phyloP scores from a whole-genome alignment of 2,329 filamentous ascomycete species.

The Xylaria arbuscula region DNA sequence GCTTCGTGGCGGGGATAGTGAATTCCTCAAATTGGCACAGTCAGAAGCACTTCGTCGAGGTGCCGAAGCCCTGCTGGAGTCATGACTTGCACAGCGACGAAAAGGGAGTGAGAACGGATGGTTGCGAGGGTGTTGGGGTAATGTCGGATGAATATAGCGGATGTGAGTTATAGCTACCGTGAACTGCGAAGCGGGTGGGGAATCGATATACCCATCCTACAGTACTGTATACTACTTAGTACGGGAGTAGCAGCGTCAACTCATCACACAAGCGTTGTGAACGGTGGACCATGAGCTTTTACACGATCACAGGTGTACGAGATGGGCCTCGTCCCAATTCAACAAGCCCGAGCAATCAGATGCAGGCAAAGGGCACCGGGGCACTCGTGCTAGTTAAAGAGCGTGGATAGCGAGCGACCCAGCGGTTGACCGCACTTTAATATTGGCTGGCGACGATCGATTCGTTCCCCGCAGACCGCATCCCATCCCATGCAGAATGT shows the following conservation, averaged over 20 bases:
- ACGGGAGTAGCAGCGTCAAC: constrained; percentile 36
- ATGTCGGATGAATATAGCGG: constrained; percentile 44
- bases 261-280: constrained; percentile 44
- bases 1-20: constrained; percentile 48
- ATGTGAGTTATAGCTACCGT: constrained; percentile 41
- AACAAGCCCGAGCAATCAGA: constrained; percentile 47
- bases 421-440: constrained; percentile 58
- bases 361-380: constrained; percentile 41
- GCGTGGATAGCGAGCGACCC: constrained; percentile 41
- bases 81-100: constrained; percentile 39
- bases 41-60: constrained; percentile 43
- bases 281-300: constrained; percentile 36
- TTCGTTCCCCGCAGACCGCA: constrained; percentile 54
- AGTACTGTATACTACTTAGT: constrained; percentile 14
- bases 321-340: constrained; percentile 44
- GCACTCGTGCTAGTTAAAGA: constrained; percentile 39
- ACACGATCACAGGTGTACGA: constrained; percentile 44
- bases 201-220: constrained; percentile 42
- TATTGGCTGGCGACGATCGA: constrained; percentile 63
- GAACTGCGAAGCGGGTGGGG: constrained; percentile 41
- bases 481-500: constrained; percentile 50
- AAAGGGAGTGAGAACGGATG: constrained; percentile 31
- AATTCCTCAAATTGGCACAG: constrained; percentile 50
- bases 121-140: constrained; percentile 40
- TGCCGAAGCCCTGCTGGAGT: constrained; percentile 42